A percentile compares a stretch with the other conserved stretches of the same genome.
Evolutionary conservation across 768 basidiomycete species (phyloP).

Genomic region (Phlegmacium glaucopus): DNA sequence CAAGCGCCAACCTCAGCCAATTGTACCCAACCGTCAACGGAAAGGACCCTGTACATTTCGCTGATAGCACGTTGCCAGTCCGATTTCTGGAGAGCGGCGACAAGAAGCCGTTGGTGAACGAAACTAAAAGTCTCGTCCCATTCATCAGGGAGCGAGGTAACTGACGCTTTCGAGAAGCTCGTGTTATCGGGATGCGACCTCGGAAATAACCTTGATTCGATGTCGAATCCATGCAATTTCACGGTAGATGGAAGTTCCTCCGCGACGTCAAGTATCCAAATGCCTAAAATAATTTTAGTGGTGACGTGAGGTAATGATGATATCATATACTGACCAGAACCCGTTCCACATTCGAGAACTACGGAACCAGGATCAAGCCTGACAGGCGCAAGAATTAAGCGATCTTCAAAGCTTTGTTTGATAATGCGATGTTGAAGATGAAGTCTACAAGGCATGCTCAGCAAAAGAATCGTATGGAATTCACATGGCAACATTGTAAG

Average conservation of each 20-base stretch:
- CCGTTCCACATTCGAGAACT: conserved; percentile 17
- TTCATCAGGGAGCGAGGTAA: conserved; percentile 10
- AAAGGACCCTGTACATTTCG: conserved; percentile 12
- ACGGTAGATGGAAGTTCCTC: conserved; percentile 7
- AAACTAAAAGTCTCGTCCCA: conserved; percentile 16
- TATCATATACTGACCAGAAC: conserved; percentile 8
- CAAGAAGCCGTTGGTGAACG: conserved; percentile 19
- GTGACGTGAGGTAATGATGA: not conserved
- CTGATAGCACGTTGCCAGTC: conserved; percentile 13
- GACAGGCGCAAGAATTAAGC: conserved; percentile 11
- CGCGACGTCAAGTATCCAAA: conserved; percentile 18
- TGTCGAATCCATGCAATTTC: conserved; percentile 16
- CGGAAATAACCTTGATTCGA: conserved; percentile 18
- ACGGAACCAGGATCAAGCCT: conserved; percentile 7
- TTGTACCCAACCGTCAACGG: conserved; percentile 14
- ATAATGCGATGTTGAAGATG: conserved; percentile 10
- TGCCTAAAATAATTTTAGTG: conserved; percentile 7
- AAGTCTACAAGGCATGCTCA: conserved; percentile 2
- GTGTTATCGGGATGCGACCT: conserved; percentile 7
- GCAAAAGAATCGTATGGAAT: not conserved
- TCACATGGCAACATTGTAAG: not conserved
- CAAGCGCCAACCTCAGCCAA: conserved; percentile 12
- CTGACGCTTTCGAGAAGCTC: conserved; percentile 11
- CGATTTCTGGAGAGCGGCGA: conserved; percentile 10
- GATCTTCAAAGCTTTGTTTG: conserved; percentile 8